Conservation (phyloP, 2,329 filamentous ascomycete species). For the Curvularia spicifera region DNA sequence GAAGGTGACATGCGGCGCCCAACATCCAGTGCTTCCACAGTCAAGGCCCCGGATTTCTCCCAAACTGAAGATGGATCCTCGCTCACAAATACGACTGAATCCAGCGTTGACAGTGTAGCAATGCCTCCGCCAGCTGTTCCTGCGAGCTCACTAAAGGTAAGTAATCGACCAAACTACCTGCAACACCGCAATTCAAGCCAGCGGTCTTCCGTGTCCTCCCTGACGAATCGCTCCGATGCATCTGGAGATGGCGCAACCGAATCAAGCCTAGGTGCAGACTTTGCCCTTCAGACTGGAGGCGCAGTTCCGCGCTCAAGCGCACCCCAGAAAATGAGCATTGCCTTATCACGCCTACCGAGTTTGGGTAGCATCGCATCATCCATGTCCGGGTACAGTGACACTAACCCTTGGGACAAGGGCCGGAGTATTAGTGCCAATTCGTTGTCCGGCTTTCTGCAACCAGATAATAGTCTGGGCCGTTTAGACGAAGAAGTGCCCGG, state of each 20-base stretch:
- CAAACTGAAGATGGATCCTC: constrained; percentile 40
- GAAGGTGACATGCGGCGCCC: constrained; percentile 38
- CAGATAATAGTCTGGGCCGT: constrained; percentile 60
- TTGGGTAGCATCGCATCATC: constrained; percentile 89
- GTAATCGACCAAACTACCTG: constrained; percentile 62
- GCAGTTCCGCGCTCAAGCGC: constrained; percentile 62
- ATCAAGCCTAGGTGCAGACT: constrained; percentile 76
- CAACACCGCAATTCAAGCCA: constrained; percentile 63
- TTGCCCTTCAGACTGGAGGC: constrained; percentile 81
- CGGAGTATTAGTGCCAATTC: constrained; percentile 50
- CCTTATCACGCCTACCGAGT: constrained; percentile 78
- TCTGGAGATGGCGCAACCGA: constrained; percentile 73
- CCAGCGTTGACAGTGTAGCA: constrained; percentile 37
- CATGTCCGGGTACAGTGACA: constrained; percentile 61
- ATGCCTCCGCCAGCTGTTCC: constrained; percentile 29
- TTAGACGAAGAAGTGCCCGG: constrained; percentile 65
- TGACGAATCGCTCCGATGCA: constrained; percentile 59
- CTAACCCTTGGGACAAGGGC: constrained; percentile 52
- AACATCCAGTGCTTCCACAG: constrained; percentile 49
- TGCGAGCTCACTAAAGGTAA: constrained; percentile 33
- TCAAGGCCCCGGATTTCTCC: constrained; percentile 47
- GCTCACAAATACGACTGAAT: constrained; percentile 37
- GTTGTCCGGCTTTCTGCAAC: constrained; percentile 37
- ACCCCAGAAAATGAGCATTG: constrained; percentile 57
- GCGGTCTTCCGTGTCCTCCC: constrained; percentile 64